Evolutionary conservation across 1,284 basidiomycete genomes (phyloP), one percentile per base, ranked within the genome.

Genomic region (Ceratobasidium sp.): DNA sequence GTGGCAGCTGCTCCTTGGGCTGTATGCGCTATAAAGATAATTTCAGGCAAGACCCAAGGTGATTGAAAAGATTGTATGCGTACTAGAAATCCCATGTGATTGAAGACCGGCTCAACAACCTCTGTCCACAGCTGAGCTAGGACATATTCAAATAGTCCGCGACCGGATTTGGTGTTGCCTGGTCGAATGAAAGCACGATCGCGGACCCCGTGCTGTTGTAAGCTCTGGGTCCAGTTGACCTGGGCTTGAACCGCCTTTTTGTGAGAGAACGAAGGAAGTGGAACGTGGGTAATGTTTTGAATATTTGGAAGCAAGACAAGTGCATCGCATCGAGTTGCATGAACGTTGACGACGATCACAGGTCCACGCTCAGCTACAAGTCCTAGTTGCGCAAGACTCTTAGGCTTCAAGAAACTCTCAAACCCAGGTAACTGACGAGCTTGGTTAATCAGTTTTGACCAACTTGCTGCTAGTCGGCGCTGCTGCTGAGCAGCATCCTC

Each of bases 401-500:
- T 21, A 5, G 59, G 28, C 21, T 21, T 30, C 28, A 28, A 18
- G 30, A 62, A 47, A 7, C 28, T 26, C 13, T 62, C 43, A 21
- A 47, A 47, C 3, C 59, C 59, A 4, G 59, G 59, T 1, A 62
- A n/a, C 14, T 13, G 44, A 11, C 59, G 59, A 5, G 21, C 26
- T 9, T 8, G 11, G 7, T 32, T 23, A 43, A 59, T n/a, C 16
- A 57, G 55, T 41, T 8, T 35, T 23, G 9, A 5, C 46, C 43
- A 62, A 5, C 47, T n/a, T n/a, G 26, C 43, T 18, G 43, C 59
- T 18, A 62, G 28, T 11, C 43, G 59, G 30, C 43, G 59, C 26
- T 62, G 59, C 26, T 9, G 26, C 16, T 62, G 59, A 2, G 59
- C 59, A 21, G 43, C 44, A 14, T 30, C 43, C 26, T 62, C 59